Conservation (phyloP, 495 filamentous ascomycete genomes). For the Massariosphaeria phaeospora region DNA sequence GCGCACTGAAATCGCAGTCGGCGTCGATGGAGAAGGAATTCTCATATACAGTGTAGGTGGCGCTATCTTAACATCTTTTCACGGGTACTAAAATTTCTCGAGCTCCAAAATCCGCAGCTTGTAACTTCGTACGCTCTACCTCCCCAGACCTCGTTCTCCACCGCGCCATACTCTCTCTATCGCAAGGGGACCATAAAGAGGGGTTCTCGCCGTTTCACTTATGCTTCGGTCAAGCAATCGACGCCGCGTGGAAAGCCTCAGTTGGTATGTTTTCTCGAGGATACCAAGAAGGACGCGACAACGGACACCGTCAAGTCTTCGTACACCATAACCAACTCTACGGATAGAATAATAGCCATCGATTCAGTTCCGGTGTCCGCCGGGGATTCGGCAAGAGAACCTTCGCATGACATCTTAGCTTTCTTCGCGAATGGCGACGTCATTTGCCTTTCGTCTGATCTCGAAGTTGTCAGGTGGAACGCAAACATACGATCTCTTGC, state of each 20-base stretch:
- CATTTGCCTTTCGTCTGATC: constrained; percentile 52
- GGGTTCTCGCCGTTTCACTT: constrained; percentile 66
- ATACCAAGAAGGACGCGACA: constrained; percentile 7
- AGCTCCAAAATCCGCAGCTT: constrained; percentile 76
- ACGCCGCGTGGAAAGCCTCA: constrained; percentile 20
- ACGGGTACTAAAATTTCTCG: constrained; percentile 12
- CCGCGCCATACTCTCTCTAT: constrained; percentile 70
- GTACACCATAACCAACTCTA: constrained; percentile 9
- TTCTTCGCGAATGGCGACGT: constrained; percentile 44
- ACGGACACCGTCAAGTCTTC: constrained; percentile 17
- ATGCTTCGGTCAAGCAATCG: constrained; percentile 46
- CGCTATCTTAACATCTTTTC: background rate
- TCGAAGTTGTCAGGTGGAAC: constrained; percentile 36
- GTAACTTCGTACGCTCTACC: constrained; percentile 81
- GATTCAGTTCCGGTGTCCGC: constrained; percentile 19
- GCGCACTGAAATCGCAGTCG: constrained; percentile 75
- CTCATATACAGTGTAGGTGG: constrained; percentile 83
- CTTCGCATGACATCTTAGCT: constrained; percentile 37
- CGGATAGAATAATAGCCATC: constrained; percentile 10
- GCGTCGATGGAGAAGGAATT: constrained; percentile 84
- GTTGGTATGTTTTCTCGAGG: constrained; percentile 41
- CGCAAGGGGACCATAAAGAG: constrained; percentile 47
- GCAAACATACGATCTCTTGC: constrained; percentile 28
- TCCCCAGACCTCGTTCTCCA: constrained; percentile 72
- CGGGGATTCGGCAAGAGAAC: constrained; percentile 31